Percentiles rank a stretch among this genome's conserved stretches.
These are phyloP conservation scores for Podospora pseudoanserina DNA, from an alignment of 495 filamentous ascomycete species.

Conservation along the genomic window DNA sequence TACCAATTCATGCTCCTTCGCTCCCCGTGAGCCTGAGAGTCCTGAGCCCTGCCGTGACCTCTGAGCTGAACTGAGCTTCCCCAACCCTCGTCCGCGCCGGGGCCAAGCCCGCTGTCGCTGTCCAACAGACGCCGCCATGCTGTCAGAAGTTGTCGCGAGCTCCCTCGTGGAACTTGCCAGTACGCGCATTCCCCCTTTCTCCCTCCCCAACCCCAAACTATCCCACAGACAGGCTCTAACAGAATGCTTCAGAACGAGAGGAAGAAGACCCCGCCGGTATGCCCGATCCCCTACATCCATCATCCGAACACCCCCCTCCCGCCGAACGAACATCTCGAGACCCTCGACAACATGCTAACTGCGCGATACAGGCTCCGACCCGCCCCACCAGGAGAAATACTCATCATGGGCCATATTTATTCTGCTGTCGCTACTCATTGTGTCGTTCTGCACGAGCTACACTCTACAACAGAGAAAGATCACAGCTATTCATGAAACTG, in stretches of 20 bases:
- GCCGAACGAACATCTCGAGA: neutral
- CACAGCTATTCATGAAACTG: constrained; percentile 95
- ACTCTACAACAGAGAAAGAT: constrained; percentile 91
- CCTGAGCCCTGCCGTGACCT: constrained; percentile 4
- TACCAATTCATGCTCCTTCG: constrained; percentile 19
- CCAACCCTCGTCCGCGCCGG: constrained; percentile 8
- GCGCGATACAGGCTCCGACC: constrained; percentile 39
- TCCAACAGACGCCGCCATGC: constrained; percentile 19
- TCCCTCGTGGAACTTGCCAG: constrained; percentile 41
- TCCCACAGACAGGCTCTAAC: constrained; percentile 20
- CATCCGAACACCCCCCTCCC: neutral
- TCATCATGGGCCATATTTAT: constrained; percentile 97
- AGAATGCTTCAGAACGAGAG: constrained; percentile 42
- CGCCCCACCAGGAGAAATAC: constrained; percentile 76
- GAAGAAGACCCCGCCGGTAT: constrained; percentile 52
- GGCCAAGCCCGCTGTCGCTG: constrained; percentile 9
- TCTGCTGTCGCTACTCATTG: constrained; percentile 84
- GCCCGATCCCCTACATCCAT: constrained; percentile 8
- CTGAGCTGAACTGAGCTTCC: neutral
- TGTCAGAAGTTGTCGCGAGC: constrained; percentile 35
- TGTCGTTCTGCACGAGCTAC: constrained; percentile 95
- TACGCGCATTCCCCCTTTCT: constrained; percentile 25
- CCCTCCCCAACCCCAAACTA: neutral
- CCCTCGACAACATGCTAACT: constrained; percentile 4
- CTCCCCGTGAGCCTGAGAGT: constrained; percentile 7